Evolutionary conservation across 805 yeast species (phyloP), one percentile per base, ranked within the genome.

Genomic region (Wickerhamiella kazuoi): DNA sequence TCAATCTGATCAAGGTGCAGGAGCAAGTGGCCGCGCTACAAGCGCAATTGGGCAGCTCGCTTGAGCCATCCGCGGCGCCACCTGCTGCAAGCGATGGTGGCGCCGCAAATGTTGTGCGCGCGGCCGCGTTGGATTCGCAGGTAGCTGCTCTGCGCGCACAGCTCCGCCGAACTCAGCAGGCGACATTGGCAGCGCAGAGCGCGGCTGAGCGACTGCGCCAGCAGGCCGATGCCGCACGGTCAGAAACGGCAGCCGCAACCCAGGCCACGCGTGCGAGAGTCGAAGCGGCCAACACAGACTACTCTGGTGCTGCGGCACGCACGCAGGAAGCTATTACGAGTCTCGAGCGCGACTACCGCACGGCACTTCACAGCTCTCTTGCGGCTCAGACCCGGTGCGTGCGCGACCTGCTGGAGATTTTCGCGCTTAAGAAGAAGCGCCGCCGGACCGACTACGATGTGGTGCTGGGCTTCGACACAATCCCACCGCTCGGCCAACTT

Each of bases 401-500:
- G 38, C 43, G 39, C 17, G 48, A 48, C 34, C 41, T 50, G 19
- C 41, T 50, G 9, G 47, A 45, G 24, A 41, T 50, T 1, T 50
- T 48, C 29, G 19, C 40, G 18, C 46, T 50, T 32, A 46, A 44
- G 41, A 49, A 49, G 45, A 37, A 37, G 20, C 46, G 49, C 26
- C 45, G 49, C 29, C 24, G 35, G 11, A 18, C 19, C 13, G 51
- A 50, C 19, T 46, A 48, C 40, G 58, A 55, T 36, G 42, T 55
- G n/a, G 49, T 55, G 9, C 45, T 57, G 6, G 56, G 57, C 14
- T 51, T 45, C 37, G 50, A 46, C 21, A 52, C 50, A 9, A 38
- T 57, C 13, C 61, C 61, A 2, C 57, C 56, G 26, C 49, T 55
- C 21, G 32, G 46, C 17, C 42, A 48, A 21, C 43, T 57, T 15